phyloP scores from a whole-genome alignment of 148 eudicot genomes.

The Rhododendron simsii region DNA sequence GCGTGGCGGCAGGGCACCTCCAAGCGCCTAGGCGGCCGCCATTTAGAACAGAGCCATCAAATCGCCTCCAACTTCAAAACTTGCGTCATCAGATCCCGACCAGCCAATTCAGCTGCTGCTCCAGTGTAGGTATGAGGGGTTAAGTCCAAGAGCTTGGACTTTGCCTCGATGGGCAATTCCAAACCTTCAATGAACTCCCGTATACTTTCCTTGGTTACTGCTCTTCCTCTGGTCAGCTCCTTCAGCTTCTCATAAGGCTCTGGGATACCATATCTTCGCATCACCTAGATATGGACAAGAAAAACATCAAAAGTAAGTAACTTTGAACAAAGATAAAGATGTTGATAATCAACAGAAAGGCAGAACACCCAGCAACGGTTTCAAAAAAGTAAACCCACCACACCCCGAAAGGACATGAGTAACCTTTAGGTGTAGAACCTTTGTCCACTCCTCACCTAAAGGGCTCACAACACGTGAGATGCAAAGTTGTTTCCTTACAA shows the following conservation, averaged over 20 bases:
- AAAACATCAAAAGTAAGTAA: not conserved
- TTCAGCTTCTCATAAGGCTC: slow-evolving; percentile 95
- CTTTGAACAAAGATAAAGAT: not conserved
- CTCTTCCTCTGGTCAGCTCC: slow-evolving; percentile 85
- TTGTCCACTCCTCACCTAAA: no score
- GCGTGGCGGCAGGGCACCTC: no score
- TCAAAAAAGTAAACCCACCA: not conserved
- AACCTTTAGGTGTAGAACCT: no score
- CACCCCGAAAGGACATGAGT: no score
- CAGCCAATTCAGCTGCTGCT: not conserved
- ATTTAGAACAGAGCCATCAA: no score
- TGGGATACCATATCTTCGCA: slow-evolving; percentile 92
- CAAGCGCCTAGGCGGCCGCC: no score
- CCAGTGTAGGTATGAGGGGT: slow-evolving; percentile 62
- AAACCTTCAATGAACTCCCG: slow-evolving; percentile 64
- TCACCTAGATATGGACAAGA: slow-evolving; percentile 44
- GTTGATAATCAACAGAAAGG: not conserved
- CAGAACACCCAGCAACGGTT: not conserved
- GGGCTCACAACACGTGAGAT: not conserved
- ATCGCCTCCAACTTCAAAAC: not conserved
- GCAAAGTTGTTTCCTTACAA: not conserved
- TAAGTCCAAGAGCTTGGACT: slow-evolving; percentile 55
- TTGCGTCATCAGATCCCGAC: not conserved
- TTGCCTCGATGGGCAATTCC: slow-evolving; percentile 66
- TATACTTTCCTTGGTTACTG: slow-evolving; percentile 68